phyloP scores from a whole-genome alignment of 2,329 filamentous ascomycete genomes.

The Fusarium goolgardi region DNA sequence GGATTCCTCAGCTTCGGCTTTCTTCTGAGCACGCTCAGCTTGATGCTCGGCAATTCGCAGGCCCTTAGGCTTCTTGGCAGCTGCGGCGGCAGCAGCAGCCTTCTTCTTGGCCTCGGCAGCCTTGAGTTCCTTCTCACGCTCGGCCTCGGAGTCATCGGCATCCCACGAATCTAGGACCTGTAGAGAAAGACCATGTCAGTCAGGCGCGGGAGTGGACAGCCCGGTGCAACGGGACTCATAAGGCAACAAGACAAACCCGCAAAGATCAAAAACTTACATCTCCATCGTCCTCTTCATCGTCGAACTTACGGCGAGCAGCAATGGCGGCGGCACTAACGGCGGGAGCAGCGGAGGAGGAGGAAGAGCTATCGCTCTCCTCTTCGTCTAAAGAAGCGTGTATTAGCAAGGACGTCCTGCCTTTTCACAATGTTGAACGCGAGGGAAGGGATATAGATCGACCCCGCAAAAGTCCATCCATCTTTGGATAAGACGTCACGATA shows the following conservation, averaged over 20 bases:
- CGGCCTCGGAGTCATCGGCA: slow-evolving; percentile 93
- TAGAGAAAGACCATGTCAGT: slow-evolving; percentile 12
- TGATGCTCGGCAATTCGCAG: slow-evolving; percentile 87
- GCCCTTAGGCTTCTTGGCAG: slow-evolving; percentile 89
- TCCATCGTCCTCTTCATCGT: slow-evolving; percentile 88
- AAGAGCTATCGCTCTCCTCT: slow-evolving; percentile 54
- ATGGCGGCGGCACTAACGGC: slow-evolving; percentile 53
- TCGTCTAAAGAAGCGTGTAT: slow-evolving; percentile 50
- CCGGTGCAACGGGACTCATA: not conserved
- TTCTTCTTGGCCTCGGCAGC: slow-evolving; percentile 87
- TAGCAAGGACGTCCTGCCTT: slow-evolving; percentile 10
- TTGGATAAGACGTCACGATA: slow-evolving; percentile 21
- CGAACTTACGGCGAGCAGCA: slow-evolving; percentile 72
- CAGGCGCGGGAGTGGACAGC: too few species aligned
- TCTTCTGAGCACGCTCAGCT: slow-evolving; percentile 66
- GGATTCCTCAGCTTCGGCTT: slow-evolving; percentile 65
- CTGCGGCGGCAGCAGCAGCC: slow-evolving; percentile 86
- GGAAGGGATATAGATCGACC: slow-evolving; percentile 12
- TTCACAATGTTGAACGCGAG: not conserved
- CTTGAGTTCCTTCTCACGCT: slow-evolving; percentile 94
- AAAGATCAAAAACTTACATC: slow-evolving; percentile 70
- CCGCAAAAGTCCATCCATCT: slow-evolving; percentile 30
- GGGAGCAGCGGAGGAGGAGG: slow-evolving; percentile 53
- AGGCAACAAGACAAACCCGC: not conserved
- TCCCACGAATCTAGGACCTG: slow-evolving; percentile 97